Conservation (phyloP, 202 grass and related monocot species). For the Panicum hallii region DNA sequence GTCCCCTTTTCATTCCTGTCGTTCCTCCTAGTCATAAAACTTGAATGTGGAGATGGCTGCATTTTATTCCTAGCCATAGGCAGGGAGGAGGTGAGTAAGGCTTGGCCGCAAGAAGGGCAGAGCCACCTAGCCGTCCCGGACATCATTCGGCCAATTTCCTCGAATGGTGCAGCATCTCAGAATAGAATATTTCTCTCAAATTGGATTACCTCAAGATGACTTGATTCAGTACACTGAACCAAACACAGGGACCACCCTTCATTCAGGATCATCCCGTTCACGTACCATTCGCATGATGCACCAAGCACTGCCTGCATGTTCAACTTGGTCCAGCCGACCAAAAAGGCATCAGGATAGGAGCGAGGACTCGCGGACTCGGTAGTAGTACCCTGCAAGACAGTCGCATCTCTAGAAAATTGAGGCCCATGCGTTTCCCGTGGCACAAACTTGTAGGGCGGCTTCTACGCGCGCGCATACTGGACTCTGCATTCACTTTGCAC, state of each 20-base stretch:
- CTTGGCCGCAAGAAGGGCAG: too few species aligned
- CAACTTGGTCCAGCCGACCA: background rate
- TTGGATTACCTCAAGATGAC: background rate
- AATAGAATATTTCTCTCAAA: too few species aligned
- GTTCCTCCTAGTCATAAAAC: too few species aligned
- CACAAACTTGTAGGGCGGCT: background rate
- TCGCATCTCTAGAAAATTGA: background rate
- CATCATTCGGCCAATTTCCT: too few species aligned
- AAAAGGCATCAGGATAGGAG: background rate
- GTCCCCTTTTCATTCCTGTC: too few species aligned
- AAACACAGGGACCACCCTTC: background rate
- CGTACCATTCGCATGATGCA: background rate
- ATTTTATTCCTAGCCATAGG: too few species aligned
- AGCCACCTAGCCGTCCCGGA: too few species aligned
- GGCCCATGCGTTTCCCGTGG: background rate
- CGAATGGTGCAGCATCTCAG: too few species aligned
- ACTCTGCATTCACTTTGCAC: constrained; percentile 9
- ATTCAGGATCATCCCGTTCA: background rate
- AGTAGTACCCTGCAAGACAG: background rate
- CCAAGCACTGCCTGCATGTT: background rate
- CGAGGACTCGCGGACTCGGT: background rate
- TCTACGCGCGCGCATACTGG: background rate
- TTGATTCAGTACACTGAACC: background rate
- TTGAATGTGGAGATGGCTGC: too few species aligned
- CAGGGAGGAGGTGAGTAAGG: too few species aligned